These are phyloP conservation scores for Phytophthora sojae DNA, from an alignment of 352 stramenopile species.

Conservation along the genomic window DNA sequence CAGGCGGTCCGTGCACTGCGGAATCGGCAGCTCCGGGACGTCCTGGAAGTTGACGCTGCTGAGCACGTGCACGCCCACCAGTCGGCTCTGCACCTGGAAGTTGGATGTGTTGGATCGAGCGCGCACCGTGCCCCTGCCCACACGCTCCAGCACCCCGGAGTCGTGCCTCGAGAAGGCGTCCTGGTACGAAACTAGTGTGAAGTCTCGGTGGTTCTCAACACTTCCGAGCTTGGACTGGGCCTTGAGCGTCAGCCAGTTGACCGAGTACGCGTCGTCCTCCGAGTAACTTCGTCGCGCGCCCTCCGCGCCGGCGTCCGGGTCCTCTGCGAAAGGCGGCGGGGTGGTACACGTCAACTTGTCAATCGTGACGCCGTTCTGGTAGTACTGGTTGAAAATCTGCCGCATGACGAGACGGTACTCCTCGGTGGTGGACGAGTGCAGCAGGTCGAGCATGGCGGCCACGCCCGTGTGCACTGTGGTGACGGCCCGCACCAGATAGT, in stretches of 20 bases:
- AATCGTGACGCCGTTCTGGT: conserved; percentile 56
- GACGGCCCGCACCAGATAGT: conserved; percentile 71
- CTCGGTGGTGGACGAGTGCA: conserved; percentile 54
- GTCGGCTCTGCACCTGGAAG: conserved; percentile 30
- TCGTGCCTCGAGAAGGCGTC: conserved; percentile 63
- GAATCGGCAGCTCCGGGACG: conserved; percentile 40
- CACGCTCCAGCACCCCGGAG: conserved; percentile 30
- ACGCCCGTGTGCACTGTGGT: conserved; percentile 63
- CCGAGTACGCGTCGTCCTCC: conserved; percentile 73
- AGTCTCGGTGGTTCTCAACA: conserved; percentile 59
- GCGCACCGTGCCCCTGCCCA: conserved; percentile 39
- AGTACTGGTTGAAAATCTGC: conserved; percentile 69
- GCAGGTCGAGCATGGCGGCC: conserved; percentile 51
- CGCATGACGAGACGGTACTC: conserved; percentile 62
- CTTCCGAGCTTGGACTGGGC: conserved; percentile 42
- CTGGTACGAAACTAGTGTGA: conserved; percentile 79
- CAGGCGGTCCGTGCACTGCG: conserved; percentile 42
- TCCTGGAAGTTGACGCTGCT: conserved; percentile 54
- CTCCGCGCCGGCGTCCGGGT: conserved; percentile 36
- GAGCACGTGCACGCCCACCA: conserved; percentile 51
- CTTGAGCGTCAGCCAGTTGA: conserved; percentile 74
- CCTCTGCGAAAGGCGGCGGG: conserved; percentile 53
- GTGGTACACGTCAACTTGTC: conserved; percentile 71
- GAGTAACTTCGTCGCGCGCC: conserved; percentile 46
- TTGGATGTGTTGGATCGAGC: conserved; percentile 29